These are phyloP conservation scores for Skeletonema tropicum DNA, from an alignment of 108 stramenopile genomes.

Conservation along the genomic window DNA sequence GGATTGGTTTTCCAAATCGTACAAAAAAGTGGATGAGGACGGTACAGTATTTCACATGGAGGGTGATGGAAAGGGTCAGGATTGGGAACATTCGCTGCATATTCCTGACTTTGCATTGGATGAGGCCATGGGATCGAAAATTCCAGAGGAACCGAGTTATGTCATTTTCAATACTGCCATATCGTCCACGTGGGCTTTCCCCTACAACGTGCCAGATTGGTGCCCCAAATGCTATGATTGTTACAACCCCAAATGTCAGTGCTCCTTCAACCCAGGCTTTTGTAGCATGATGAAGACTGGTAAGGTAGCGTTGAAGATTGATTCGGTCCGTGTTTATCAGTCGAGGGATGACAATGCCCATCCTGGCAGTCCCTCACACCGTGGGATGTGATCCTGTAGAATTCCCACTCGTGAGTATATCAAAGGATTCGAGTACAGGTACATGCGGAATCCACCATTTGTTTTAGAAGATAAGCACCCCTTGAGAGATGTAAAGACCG, in stretches of 20 bases:
- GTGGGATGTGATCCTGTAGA: slow-evolving; percentile 88
- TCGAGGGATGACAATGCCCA: slow-evolving; percentile 73
- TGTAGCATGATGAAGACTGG: slow-evolving; percentile 85
- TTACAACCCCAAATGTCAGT: slow-evolving; percentile 84
- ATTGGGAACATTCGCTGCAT: slow-evolving; percentile 80
- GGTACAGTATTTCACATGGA: slow-evolving; percentile 54
- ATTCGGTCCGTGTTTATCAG: slow-evolving; percentile 91
- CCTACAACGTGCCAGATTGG: slow-evolving; percentile 74
- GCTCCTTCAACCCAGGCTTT: slow-evolving; percentile 85
- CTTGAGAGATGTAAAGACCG: slow-evolving; percentile 64
- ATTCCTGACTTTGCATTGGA: slow-evolving; percentile 72
- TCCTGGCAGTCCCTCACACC: slow-evolving; percentile 67
- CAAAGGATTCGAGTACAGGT: slow-evolving; percentile 82
- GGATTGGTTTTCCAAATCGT: slow-evolving; percentile 88
- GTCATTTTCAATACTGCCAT: slow-evolving; percentile 94
- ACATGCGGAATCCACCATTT: slow-evolving; percentile 82
- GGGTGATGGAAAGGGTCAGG: slow-evolving; percentile 76
- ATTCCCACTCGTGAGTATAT: slow-evolving; percentile 91
- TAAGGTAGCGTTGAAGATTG: slow-evolving; percentile 83
- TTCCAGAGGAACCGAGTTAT: slow-evolving; percentile 93
- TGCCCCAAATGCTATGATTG: slow-evolving; percentile 93
- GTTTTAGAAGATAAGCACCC: slow-evolving; percentile 75
- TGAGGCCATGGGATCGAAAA: slow-evolving; percentile 81
- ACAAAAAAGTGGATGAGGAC: slow-evolving; percentile 60
- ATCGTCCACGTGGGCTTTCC: slow-evolving; percentile 95